Evolutionary conservation across 805 yeast species (phyloP), one percentile per base, ranked within the genome.

Genomic region (Yamadazyma phyllophila): DNA sequence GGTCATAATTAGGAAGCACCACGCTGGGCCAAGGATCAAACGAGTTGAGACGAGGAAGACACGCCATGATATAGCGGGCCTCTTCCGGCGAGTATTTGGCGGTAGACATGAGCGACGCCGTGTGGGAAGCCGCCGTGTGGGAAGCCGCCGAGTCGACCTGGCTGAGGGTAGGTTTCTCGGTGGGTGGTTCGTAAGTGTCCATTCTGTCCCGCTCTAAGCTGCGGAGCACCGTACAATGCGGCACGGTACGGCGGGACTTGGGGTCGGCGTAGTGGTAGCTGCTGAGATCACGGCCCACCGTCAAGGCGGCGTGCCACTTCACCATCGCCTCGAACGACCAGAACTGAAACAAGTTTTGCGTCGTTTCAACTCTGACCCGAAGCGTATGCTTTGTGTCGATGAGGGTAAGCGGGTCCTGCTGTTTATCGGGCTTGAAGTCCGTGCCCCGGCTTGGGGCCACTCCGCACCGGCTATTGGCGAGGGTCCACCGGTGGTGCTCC

Each of bases 301-400:
- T 46, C 35, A 71, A 55, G 38, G 57, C 56, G 31, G 73, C 56
- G 52, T 47, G 63, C 77, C 77, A 71, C 37, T 65, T 61, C 12
- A 64, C 52, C 67, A 69, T 58, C 2, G 64, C 67, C 45, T 61
- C 55, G 50, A 69, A 69, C 15, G 74, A 67, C 76, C 76, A 71
- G 40, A 66, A 66, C 43, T 69, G 74, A 3, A 71, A 54, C 15
- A 69, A 56, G 14, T 68, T 31, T 50, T 71, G 77, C 38, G 60
- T 58, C 47, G 61, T 57, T 53, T 71, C 77, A n/a, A 69, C 48
- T 34, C 77, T 58, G 7, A 66, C 52, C 31, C 77, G 57, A 30
- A 71, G 59, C 7, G 57, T 53, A 51, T 71, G 71, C 42, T 60
- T 56, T 49, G 66, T 67, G 33, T 62, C 58, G 7, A 65, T 55